Conservation (phyloP, 2,329 filamentous ascomycete species). For the Sarocladium strictum region DNA sequence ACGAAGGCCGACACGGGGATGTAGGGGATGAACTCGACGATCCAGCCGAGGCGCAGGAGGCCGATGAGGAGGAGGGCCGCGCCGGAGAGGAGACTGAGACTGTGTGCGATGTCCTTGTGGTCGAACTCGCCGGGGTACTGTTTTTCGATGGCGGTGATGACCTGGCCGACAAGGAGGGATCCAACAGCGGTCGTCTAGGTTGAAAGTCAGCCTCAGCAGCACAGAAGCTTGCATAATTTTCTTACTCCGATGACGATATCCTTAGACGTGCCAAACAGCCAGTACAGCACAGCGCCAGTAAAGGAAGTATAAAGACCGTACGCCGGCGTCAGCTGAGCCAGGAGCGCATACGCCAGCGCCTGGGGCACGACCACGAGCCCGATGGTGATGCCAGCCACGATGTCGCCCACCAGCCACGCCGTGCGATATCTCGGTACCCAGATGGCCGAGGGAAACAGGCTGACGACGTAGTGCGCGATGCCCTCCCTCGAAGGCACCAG, state of each 20-base stretch:
- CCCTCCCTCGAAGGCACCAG: conserved; percentile 43
- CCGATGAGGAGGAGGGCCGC: conserved; percentile 38
- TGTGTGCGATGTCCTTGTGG: conserved; percentile 35
- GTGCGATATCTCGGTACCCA: conserved; percentile 69
- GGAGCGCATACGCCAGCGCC: conserved; percentile 71
- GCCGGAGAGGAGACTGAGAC: conserved; percentile 39
- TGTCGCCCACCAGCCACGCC: conserved; percentile 66
- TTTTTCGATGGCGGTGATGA: conserved; percentile 32
- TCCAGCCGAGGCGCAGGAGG: conserved; percentile 40
- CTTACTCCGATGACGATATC: conserved; percentile 71
- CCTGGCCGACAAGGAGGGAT: conserved; percentile 43
- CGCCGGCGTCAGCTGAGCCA: conserved; percentile 61
- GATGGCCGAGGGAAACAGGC: conserved; percentile 57
- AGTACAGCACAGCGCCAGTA: conserved; percentile 73
- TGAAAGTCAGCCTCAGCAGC: background rate
- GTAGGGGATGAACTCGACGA: conserved; percentile 46
- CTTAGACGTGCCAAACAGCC: conserved; percentile 79
- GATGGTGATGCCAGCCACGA: conserved; percentile 51
- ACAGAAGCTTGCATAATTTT: no score
- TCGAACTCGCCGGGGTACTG: conserved; percentile 26
- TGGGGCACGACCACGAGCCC: conserved; percentile 74
- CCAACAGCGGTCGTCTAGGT: conserved; percentile 50
- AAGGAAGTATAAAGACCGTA: conserved; percentile 79
- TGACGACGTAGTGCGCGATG: conserved; percentile 42
- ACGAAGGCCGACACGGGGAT: conserved; percentile 45